phyloP scores from a whole-genome alignment of 331 rosid genomes.

The Cydonia oblonga region DNA sequence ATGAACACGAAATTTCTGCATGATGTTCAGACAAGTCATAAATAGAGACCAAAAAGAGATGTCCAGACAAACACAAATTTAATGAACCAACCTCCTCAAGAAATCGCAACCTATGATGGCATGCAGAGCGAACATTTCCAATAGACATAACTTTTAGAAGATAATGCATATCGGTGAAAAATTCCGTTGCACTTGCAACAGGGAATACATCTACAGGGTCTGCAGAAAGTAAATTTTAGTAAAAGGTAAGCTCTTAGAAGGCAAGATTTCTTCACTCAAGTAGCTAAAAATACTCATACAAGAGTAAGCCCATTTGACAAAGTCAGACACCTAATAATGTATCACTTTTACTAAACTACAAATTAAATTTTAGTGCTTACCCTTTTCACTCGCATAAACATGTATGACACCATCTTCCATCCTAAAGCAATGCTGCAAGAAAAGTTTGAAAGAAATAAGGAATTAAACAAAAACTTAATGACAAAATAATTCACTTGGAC shows the following conservation, averaged over 20 bases:
- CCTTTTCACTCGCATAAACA: slow-evolving; percentile 58
- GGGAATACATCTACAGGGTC: slow-evolving; percentile 66
- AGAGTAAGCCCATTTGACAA: not conserved
- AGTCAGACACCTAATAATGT: not conserved
- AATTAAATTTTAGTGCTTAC: slow-evolving; percentile 25
- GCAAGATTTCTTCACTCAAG: slow-evolving; percentile 1
- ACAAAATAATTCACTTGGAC: slow-evolving; percentile 5
- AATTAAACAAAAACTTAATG: slow-evolving; percentile 9
- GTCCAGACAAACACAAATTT: slow-evolving; percentile 10
- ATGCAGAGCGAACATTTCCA: slow-evolving; percentile 65
- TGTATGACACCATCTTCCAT: slow-evolving; percentile 67
- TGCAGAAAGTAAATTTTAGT: slow-evolving; percentile 6
- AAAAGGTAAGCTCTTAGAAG: slow-evolving; percentile 3
- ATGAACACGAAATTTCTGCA: slow-evolving; percentile 85
- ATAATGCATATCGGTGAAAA: slow-evolving; percentile 76
- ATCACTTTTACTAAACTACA: not conserved
- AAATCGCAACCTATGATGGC: slow-evolving; percentile 68
- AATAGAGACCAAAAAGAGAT: slow-evolving; percentile 10
- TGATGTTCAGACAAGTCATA: slow-evolving; percentile 27
- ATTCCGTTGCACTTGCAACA: slow-evolving; percentile 57
- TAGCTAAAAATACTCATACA: slow-evolving; percentile 3
- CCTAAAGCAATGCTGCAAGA: slow-evolving; percentile 52
- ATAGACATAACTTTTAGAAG: slow-evolving; percentile 58
- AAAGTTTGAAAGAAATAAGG: slow-evolving; percentile 4
- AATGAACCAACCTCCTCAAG: slow-evolving; percentile 62